Base-by-base conservation (phyloP, 202 grass and related monocot species). In the Musa balbisiana region DNA sequence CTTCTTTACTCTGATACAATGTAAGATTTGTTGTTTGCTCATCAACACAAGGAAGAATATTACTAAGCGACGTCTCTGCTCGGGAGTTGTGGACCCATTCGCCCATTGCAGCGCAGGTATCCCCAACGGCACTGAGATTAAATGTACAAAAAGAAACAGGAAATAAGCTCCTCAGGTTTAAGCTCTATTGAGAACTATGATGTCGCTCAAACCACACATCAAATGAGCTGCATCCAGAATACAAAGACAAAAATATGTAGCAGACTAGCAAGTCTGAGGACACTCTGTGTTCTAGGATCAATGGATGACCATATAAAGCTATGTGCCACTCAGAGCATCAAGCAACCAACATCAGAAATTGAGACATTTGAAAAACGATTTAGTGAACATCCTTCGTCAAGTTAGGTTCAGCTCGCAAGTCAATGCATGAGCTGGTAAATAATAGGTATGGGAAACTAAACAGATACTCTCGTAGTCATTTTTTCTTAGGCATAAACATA, bases 51-150 rank as follows among this genome's bases (percentile, higher is more conserved):
- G 94, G 94, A 73, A 98, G 90, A 62, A 98, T 87, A 79, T 76
- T 93, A 49, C 88, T 98, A 73, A 93, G 81, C 19, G 91, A 83
- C 2, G 88, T 98, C 82, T 98, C 87, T 77, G 94, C 94, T 73
- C 84, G 86, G 75, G 94, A 91, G 51, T 98, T 88, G 43, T 78
- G 83, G 0, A 88, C 90, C 91, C 91, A 98, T 76, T 98, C 86
- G 58, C 85, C 84, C 94, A 93, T 98, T 60, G 94, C 90, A 73
- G 82, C 80, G n/a, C 94, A 98, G 33, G 87, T 91, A 83, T 98
- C 94, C 69, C 75, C 84, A 11, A 89, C 88, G 27, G 88, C 83
- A 88, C 94, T 98, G 81, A 74, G 53, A 59, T 20, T 43, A 25
- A 19, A 59, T 33, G 1, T 59, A 55, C 9, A 43, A 17, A 65